Conservation (phyloP, 2,329 filamentous ascomycete species). For the Fusarium clavum region DNA sequence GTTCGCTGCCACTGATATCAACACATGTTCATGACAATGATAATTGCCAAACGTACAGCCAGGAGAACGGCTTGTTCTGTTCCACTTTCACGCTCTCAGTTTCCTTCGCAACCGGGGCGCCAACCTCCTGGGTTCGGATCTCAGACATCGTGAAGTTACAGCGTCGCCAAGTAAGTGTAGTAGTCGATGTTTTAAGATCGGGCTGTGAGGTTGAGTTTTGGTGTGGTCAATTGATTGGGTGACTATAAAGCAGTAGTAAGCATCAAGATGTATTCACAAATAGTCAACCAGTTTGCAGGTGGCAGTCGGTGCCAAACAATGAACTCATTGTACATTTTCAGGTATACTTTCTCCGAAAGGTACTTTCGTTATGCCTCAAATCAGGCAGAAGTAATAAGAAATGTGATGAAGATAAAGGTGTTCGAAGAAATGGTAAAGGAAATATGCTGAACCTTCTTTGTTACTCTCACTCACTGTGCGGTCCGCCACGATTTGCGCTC, state of each 20-base stretch:
- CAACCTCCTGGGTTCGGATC: conserved; percentile 22
- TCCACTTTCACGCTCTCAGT: conserved; percentile 23
- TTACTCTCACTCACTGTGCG: conserved; percentile 29
- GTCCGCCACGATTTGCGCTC: background rate
- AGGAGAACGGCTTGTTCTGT: conserved; percentile 50
- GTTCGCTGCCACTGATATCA: conserved; percentile 55
- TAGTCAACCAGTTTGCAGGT: conserved; percentile 8
- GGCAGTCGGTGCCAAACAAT: background rate
- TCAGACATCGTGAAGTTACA: conserved; percentile 32
- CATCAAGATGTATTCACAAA: conserved; percentile 23
- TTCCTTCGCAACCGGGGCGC: conserved; percentile 8
- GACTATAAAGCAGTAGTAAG: conserved; percentile 19
- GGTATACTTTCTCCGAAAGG: background rate
- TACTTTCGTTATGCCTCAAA: no score
- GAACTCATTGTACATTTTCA: background rate
- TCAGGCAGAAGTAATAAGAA: no score
- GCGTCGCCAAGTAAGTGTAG: background rate
- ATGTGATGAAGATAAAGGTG: background rate
- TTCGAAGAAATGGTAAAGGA: conserved; percentile 1
- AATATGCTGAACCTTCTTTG: conserved; percentile 9
- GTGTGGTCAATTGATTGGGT: background rate
- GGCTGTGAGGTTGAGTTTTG: background rate
- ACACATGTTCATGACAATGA: background rate
- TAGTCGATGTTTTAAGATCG: background rate
- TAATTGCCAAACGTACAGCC: conserved; percentile 50